Evolutionary conservation across 2,329 filamentous ascomycete genomes (phyloP).

Genomic region (Pseudocercospora vitis): DNA sequence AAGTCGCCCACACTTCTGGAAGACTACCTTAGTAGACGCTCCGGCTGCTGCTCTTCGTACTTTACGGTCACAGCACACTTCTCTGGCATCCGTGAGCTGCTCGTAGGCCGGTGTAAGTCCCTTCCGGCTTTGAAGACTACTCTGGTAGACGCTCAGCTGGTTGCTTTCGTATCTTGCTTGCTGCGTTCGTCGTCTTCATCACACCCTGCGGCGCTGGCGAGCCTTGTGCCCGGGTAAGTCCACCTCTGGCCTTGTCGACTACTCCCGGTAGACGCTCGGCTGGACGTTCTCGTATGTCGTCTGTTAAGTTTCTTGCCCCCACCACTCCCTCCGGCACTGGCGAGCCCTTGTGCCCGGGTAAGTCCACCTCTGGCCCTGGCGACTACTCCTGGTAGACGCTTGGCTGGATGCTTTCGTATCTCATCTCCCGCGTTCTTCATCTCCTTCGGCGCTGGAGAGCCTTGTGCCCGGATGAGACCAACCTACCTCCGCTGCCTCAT

Average conservation of each 20-base stretch:
- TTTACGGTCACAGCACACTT: too few relatives aligned
- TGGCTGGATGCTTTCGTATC: not conserved
- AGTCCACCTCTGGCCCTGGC: slow-evolving; percentile 4
- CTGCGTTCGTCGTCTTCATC: not conserved
- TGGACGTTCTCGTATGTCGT: too few relatives aligned
- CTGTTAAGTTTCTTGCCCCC: too few relatives aligned
- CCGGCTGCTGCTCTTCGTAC: not conserved
- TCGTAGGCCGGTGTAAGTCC: slow-evolving; percentile 13
- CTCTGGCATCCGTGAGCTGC: slow-evolving; percentile 3
- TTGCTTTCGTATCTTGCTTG: slow-evolving; percentile 1
- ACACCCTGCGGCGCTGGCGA: not conserved
- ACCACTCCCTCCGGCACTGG: not conserved
- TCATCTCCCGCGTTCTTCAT: not conserved
- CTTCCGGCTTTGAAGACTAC: not conserved
- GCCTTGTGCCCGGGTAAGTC: not conserved
- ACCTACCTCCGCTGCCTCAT: not conserved
- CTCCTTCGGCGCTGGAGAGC: slow-evolving; percentile 3
- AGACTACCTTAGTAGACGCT: slow-evolving; percentile 1
- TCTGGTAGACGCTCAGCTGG: slow-evolving; percentile 1
- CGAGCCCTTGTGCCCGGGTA: slow-evolving; percentile 10
- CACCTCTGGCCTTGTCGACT: not conserved
- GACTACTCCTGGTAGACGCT: slow-evolving; percentile 1
- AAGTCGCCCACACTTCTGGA: slow-evolving; percentile 8
- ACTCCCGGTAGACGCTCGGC: too few relatives aligned
- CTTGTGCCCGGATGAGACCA: not conserved